Evolutionary conservation across 495 filamentous ascomycete species (phyloP).

Genomic region (Astrothelium subdiscretum): DNA sequence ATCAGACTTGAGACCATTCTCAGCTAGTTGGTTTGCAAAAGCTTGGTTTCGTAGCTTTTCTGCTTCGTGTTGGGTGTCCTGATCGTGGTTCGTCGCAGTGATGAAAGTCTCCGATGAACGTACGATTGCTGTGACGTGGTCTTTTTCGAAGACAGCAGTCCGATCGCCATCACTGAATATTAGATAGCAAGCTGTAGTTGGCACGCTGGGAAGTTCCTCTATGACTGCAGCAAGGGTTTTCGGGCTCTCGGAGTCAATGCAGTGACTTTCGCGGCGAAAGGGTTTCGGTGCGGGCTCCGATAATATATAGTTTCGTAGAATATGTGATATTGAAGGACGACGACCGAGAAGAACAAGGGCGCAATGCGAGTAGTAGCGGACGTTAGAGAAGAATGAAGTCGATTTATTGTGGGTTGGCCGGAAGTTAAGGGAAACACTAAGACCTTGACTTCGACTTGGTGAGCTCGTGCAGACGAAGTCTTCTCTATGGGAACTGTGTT

Average conservation of each 20-base stretch:
- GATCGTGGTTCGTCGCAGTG: slow-evolving; percentile 46
- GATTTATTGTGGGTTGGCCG: slow-evolving; percentile 42
- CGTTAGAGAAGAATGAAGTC: slow-evolving; percentile 23
- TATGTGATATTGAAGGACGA: slow-evolving; percentile 43
- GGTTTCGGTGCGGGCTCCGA: slow-evolving; percentile 6
- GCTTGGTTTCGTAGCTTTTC: neutral
- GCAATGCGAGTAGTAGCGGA: slow-evolving; percentile 38
- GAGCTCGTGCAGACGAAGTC: slow-evolving; percentile 2
- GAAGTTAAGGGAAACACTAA: slow-evolving; percentile 56
- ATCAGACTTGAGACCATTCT: neutral
- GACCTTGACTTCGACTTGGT: slow-evolving; percentile 23
- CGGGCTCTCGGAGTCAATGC: neutral
- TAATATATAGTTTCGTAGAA: slow-evolving; percentile 38
- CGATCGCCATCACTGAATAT: slow-evolving; percentile 39
- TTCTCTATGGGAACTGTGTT: too few species aligned
- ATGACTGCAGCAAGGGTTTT: slow-evolving; percentile 14
- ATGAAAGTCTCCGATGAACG: slow-evolving; percentile 39
- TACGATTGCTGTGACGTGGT: slow-evolving; percentile 34
- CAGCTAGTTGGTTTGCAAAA: neutral
- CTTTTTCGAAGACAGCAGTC: slow-evolving; percentile 46
- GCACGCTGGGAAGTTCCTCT: slow-evolving; percentile 23
- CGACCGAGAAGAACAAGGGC: slow-evolving; percentile 45
- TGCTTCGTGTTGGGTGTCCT: slow-evolving; percentile 1
- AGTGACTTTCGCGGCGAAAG: neutral
- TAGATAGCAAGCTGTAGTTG: slow-evolving; percentile 47